Evolutionary conservation across 2,329 filamentous ascomycete species (phyloP).

Genomic region (Hymenoscyphus linearis): DNA sequence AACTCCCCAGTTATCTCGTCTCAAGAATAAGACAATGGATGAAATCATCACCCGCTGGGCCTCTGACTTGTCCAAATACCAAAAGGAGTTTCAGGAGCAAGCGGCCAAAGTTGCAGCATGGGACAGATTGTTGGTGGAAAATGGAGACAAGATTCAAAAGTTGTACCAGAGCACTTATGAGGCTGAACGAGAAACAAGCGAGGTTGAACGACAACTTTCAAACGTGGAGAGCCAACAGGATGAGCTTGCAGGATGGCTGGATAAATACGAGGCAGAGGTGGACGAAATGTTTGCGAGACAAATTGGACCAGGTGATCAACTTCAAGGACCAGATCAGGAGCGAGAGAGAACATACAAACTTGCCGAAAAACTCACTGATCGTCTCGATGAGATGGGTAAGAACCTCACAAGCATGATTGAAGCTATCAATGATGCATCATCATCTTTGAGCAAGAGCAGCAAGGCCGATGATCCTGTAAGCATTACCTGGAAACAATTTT

Average conservation of each 20-base stretch:
- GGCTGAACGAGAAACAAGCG: constrained; percentile 84
- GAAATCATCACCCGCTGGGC: constrained; percentile 98
- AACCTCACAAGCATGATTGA: constrained; percentile 95
- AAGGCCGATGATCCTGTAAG: constrained; percentile 84
- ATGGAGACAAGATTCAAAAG: constrained; percentile 91
- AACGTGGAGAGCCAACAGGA: constrained; percentile 90
- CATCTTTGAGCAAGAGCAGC: constrained; percentile 79
- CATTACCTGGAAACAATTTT: constrained; percentile 26
- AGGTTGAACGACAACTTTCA: constrained; percentile 87
- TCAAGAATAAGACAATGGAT: constrained; percentile 99
- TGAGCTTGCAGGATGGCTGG: constrained; percentile 81
- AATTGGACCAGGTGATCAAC: constrained; percentile 66
- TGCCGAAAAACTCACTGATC: constrained; percentile 86
- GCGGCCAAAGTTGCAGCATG: constrained; percentile 78
- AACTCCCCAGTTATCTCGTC: constrained; percentile 75
- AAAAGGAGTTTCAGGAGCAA: constrained; percentile 92
- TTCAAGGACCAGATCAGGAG: constrained; percentile 89
- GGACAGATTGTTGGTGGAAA: constrained; percentile 90
- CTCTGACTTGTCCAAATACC: constrained; percentile 88
- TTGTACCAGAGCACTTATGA: constrained; percentile 89
- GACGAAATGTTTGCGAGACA: constrained; percentile 81
- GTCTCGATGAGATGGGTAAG: constrained; percentile 88
- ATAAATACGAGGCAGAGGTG: constrained; percentile 87
- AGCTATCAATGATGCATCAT: constrained; percentile 92
- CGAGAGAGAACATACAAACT: constrained; percentile 94